These are phyloP conservation scores for Hippophae gyantsensis DNA, from an alignment of 306 rosid genomes.

Conservation along the genomic window DNA sequence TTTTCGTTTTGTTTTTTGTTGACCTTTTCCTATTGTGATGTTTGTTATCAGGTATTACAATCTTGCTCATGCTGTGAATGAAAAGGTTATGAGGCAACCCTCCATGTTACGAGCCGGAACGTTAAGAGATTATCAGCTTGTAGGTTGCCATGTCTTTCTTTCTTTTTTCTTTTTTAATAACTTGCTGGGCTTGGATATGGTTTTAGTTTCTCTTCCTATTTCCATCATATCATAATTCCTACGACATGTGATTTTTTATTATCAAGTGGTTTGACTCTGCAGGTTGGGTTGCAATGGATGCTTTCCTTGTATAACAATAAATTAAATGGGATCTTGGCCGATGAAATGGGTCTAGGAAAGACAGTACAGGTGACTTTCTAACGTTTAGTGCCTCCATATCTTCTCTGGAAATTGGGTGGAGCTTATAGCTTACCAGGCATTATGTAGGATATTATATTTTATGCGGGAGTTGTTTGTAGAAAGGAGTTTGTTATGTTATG, in stretches of 20 bases:
- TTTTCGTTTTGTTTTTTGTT: constrained; percentile 6
- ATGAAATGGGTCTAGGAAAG: constrained; percentile 99
- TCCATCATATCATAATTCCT: neutral
- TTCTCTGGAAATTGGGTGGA: too few relatives aligned
- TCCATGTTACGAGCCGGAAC: constrained; percentile 91
- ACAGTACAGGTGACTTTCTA: constrained; percentile 76
- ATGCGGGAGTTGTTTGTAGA: neutral
- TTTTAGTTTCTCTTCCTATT: neutral
- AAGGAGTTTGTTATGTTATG: constrained; percentile 7
- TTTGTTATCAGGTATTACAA: constrained; percentile 64
- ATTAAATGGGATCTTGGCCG: constrained; percentile 93
- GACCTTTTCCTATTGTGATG: constrained; percentile 7
- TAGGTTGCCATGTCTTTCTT: constrained; percentile 19
- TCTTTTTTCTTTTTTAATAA: too few relatives aligned
- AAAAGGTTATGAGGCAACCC: constrained; percentile 76
- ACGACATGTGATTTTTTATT: neutral
- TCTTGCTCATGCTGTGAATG: constrained; percentile 98
- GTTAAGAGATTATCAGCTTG: constrained; percentile 96
- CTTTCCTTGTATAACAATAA: constrained; percentile 96
- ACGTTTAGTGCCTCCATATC: constrained; percentile 3
- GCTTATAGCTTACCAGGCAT: too few relatives aligned
- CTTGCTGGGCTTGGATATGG: neutral
- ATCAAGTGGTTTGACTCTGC: constrained; percentile 9
- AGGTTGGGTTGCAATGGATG: constrained; percentile 99
- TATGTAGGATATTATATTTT: neutral